Percentiles rank a stretch among this genome's conserved stretches.
Evolutionary conservation across 73 alveolate species (phyloP).

Genomic region (Tetrahymena thermophila): DNA sequence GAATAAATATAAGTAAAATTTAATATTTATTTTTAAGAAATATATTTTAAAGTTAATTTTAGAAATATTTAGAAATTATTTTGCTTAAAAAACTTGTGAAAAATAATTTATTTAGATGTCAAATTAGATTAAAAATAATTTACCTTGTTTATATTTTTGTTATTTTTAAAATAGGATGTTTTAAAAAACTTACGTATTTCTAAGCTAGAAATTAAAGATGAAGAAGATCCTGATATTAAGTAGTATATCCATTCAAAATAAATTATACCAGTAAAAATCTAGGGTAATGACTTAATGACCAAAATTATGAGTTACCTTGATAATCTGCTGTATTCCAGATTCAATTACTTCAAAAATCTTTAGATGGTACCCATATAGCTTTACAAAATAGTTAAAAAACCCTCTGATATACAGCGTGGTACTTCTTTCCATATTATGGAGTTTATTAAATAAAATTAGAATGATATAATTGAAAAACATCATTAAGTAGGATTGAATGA

Average conservation of each 20-base stretch:
- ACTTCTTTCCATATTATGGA: constrained; percentile 12
- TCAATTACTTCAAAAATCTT: not conserved
- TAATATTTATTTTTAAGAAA: not conserved
- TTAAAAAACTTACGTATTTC: constrained; percentile 40
- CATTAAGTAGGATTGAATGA: not conserved
- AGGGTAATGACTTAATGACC: not conserved
- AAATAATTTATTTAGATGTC: too few relatives aligned
- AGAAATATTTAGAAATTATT: too few relatives aligned
- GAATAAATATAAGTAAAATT: constrained; percentile 46
- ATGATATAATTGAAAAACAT: not conserved
- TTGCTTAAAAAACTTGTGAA: too few relatives aligned
- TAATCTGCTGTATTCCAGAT: constrained; percentile 3
- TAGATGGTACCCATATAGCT: not conserved
- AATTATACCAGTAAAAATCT: constrained; percentile 1
- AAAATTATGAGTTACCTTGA: constrained; percentile 37
- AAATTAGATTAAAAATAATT: too few relatives aligned
- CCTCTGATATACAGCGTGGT: constrained; percentile 12
- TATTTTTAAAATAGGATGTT: constrained; percentile 1
- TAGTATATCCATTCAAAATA: constrained; percentile 48
- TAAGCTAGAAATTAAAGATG: constrained; percentile 62
- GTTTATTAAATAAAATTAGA: not conserved
- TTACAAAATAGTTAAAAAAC: not conserved
- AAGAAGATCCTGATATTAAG: constrained; percentile 64
- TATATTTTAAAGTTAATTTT: too few relatives aligned
- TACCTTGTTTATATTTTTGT: not conserved